Conservation (phyloP, 2,329 filamentous ascomycete species). For the Colletotrichum acutatum region DNA sequence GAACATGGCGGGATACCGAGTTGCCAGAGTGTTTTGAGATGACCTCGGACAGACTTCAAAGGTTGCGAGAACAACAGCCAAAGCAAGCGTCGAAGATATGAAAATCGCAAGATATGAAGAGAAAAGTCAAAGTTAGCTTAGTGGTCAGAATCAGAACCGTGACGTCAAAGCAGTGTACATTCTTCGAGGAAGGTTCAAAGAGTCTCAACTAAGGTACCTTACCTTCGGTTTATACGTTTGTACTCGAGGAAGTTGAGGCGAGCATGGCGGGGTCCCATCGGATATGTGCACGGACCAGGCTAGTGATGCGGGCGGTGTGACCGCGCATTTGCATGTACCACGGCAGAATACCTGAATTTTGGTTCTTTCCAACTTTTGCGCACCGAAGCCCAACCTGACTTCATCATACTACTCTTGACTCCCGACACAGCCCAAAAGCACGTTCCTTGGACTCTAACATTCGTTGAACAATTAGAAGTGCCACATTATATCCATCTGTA, state of each 20-base stretch:
- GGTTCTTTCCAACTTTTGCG: not conserved
- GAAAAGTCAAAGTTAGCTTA: not conserved
- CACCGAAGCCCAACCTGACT: not conserved
- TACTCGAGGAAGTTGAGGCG: no score
- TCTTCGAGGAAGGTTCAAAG: not conserved
- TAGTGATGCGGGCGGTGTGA: constrained; percentile 12
- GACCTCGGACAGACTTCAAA: constrained; percentile 3
- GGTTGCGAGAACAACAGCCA: not conserved
- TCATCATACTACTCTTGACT: not conserved
- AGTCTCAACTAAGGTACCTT: no score
- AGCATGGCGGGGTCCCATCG: no score
- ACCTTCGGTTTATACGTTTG: no score
- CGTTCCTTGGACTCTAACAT: not conserved
- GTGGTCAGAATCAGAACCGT: not conserved
- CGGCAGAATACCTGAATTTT: constrained; percentile 34
- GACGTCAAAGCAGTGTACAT: not conserved
- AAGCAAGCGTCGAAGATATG: not conserved
- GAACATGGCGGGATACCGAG: constrained; percentile 50
- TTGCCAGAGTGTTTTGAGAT: constrained; percentile 37
- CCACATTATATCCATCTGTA: not conserved
- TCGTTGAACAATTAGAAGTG: not conserved
- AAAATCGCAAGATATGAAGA: not conserved
- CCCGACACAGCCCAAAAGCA: not conserved
- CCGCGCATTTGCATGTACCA: not conserved
- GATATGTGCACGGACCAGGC: not conserved